Percentiles rank a stretch among this genome's conserved stretches.
Conservation (phyloP, 2,329 filamentous ascomycete species). For the Sordariomycetes sp. region DNA sequence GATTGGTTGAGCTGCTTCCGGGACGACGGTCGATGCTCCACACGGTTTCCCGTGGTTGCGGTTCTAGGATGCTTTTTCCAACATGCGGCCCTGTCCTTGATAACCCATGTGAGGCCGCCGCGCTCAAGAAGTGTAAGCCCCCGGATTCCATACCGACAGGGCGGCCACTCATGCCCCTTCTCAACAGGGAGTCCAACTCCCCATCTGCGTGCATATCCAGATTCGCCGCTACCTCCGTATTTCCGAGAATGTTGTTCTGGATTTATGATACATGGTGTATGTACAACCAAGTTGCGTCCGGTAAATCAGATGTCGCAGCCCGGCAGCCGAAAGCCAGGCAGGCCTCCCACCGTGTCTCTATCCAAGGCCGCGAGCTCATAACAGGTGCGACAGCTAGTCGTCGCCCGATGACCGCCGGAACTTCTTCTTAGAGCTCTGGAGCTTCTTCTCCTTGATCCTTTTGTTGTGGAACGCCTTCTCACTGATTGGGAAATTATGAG, state of each 20-base stretch:
- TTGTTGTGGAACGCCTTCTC: constrained; percentile 29
- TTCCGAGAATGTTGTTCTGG: background rate
- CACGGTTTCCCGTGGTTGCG: too few relatives aligned
- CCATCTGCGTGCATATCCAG: background rate
- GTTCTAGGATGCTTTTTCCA: too few relatives aligned
- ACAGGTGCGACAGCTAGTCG: background rate
- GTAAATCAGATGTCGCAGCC: background rate
- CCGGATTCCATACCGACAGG: background rate
- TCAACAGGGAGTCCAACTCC: background rate
- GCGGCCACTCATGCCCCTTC: background rate
- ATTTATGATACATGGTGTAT: too few relatives aligned
- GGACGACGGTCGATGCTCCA: background rate
- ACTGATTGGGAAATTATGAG: constrained; percentile 16
- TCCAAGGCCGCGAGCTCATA: too few relatives aligned
- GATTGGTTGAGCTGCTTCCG: background rate
- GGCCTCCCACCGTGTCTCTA: too few relatives aligned
- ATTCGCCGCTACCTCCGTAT: background rate
- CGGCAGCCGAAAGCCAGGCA: too few relatives aligned
- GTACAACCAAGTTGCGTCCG: too few relatives aligned
- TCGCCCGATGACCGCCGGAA: constrained; percentile 13
- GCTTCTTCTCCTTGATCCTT: constrained; percentile 33
- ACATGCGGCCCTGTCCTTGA: too few relatives aligned
- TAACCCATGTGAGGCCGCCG: background rate
- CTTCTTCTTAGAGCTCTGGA: constrained; percentile 35
- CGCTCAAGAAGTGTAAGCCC: background rate